Base-by-base conservation (phyloP, 1,284 basidiomycete genomes). In the Puccinia triticina region DNA sequence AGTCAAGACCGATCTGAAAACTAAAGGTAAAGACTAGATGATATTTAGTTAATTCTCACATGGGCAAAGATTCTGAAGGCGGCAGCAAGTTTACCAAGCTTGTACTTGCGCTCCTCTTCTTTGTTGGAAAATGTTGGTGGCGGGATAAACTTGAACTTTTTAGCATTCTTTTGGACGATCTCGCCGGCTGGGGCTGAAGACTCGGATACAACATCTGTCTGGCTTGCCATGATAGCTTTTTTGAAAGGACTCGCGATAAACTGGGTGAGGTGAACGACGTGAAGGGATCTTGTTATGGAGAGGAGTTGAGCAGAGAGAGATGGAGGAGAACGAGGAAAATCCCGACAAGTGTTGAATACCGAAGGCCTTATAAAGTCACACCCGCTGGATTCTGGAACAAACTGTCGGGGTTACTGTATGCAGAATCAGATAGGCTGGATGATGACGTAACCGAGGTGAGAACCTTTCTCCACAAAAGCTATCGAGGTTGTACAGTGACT, bases 31-130 rank as follows among this genome's bases (percentile, higher is more conserved):
- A 40, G 29, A 18, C n/a, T 1, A 69, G 32, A 34, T 23, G 8
- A 46, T 14, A 69, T 48, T 7, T 43, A 10, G 16, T 18, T 8
- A 61, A 23, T 11, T 43, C 48, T 71, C 46, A 89, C 86, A 81
- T 89, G 88, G 37, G 89, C 90, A 88, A 88, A 87, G 77, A 87
- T 85, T 66, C 90, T 87, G 85, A 89, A 89, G 0, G 89, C 85
- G 87, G 89, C 67, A 0, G 89, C 90, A 43, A 91, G 88, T 40
- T 90, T 86, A 84, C 90, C 90, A 86, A 91, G 91, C 77, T 90
- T 85, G 76, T 87, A 89, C 82, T 88, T 87, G 34, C 90, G 87
- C 85, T 91, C 89, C 55, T 89, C 88, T 26, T 88, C 84, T 83
- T 88, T 88, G 72, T 86, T 85, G 21, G 85, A 82, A 83, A 89